These are phyloP conservation scores for Sugiyamaella marilandica DNA, from an alignment of 805 yeast species.

Conservation along the genomic window DNA sequence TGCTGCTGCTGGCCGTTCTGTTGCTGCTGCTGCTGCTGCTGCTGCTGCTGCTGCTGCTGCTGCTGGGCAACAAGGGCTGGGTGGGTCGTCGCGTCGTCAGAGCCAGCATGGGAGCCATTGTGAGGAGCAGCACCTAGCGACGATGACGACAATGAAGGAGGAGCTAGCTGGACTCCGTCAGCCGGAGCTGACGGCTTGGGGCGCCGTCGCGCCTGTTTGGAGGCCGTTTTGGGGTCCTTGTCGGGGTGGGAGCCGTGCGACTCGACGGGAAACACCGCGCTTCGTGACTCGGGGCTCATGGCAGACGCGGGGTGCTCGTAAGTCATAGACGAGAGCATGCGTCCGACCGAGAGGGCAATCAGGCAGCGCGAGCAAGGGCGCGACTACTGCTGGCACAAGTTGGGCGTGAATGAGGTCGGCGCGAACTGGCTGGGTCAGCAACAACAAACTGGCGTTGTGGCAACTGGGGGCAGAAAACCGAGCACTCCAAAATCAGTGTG, in stretches of 20 bases:
- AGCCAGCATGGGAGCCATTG: neutral
- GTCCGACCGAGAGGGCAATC: neutral
- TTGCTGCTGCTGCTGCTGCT: no score
- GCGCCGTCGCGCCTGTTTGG: neutral
- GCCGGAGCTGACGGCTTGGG: neutral
- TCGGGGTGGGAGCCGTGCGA: neutral
- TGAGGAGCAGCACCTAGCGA: slow-evolving; percentile 5
- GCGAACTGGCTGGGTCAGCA: no score
- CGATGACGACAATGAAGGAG: slow-evolving; percentile 3
- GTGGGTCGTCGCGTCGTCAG: slow-evolving; percentile 1
- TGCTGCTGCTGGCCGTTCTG: no score
- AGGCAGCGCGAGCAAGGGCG: neutral
- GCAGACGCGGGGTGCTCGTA: neutral
- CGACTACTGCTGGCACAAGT: neutral
- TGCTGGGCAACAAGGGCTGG: slow-evolving; percentile 11
- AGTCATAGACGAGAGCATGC: slow-evolving; percentile 5
- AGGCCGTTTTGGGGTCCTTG: neutral
- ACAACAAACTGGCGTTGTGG: no score
- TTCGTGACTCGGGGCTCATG: neutral
- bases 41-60: slow-evolving; percentile 6
- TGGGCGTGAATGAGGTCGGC: no score
- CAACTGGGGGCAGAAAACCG: neutral
- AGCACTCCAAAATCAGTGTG: slow-evolving; percentile 1
- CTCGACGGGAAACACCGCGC: neutral
- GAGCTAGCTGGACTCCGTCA: neutral